Percentiles rank a stretch among this genome's conserved stretches.
Conservation (phyloP, 2,329 filamentous ascomycete genomes). For the Beauveria sp. region DNA sequence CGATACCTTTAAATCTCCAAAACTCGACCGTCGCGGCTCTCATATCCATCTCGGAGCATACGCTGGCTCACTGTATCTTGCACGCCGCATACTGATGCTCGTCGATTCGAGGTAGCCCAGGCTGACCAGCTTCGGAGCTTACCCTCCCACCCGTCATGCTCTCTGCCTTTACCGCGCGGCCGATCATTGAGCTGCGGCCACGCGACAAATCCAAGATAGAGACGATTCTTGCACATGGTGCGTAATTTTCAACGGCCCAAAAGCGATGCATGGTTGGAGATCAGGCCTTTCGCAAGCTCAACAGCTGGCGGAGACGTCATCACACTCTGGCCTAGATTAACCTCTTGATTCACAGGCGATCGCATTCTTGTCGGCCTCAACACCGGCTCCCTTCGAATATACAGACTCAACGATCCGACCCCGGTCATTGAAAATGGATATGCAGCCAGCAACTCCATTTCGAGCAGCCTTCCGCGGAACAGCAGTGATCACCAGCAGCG, state of each 20-base stretch:
- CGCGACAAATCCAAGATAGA: slow-evolving; percentile 97
- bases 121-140: slow-evolving; percentile 30
- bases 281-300: background rate
- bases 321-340: slow-evolving; percentile 6
- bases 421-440: slow-evolving; percentile 25
- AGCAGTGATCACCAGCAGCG: slow-evolving; percentile 17
- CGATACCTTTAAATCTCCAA: background rate
- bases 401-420: slow-evolving; percentile 70
- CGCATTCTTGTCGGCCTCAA: slow-evolving; percentile 86
- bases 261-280: background rate
- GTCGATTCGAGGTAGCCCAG: slow-evolving; percentile 20
- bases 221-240: slow-evolving; percentile 85
- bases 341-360: slow-evolving; percentile 51
- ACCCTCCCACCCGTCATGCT: slow-evolving; percentile 59
- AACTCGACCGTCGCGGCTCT: background rate
- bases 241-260: slow-evolving; percentile 13
- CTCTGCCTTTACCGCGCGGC: slow-evolving; percentile 91
- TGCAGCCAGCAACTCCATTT: slow-evolving; percentile 13
- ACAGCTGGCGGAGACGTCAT: background rate
- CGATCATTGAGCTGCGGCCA: slow-evolving; percentile 92
- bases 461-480: slow-evolving; percentile 22
- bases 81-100: slow-evolving; percentile 22
- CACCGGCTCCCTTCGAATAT: slow-evolving; percentile 80
- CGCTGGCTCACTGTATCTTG: background rate
- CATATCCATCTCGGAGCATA: background rate